Evolutionary conservation across 768 basidiomycete species (phyloP), one percentile per base, ranked within the genome.

Genomic region (Tulasnella sp.): DNA sequence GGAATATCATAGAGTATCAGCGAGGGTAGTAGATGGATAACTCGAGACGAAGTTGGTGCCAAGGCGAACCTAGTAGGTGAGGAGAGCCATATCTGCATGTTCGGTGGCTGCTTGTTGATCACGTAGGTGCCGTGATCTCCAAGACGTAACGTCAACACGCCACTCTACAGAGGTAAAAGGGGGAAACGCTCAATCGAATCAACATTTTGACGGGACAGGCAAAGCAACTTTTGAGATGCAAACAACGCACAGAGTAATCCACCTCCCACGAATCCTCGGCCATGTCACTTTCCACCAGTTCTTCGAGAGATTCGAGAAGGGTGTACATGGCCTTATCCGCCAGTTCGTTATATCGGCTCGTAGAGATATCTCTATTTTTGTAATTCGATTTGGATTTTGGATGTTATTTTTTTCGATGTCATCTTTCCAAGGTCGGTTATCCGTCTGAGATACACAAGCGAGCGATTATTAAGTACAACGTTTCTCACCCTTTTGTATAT

Each of bases 11-110:
- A 15, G 41, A 5, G 26, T 32, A 30, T n/a, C n/a, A 13, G 29
- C 24, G 50, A 21, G 58, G 38, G 11, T 15, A 11, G 23, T 24
- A 15, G 19, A 48, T 24, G 1, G n/a, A 17, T 15, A 2, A 30
- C 17, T 7, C 32, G 15, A 45, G 19, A 38, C 19, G 17, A 34
- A 9, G 8, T 17, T 13, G 19, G 26, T 7, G 15, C 5, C 30
- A 34, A 21, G 15, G 23, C 61, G 9, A 10, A 91, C 92, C 88
- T 90, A 64, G 81, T 69, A 0, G 93, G 93, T 8, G 88, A 91
- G 3, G 90, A 93, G 19, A 96, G 76, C 93, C 93, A 96, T 65
- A 96, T 95, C 69, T 96, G 93, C 73, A 91, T 91, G 70, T 96
- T 96, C 4, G 93, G 93, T 10, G 93, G 93, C 69, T 96, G 93